Percentiles rank a stretch among this genome's conserved stretches.
Evolutionary conservation across 2,329 filamentous ascomycete genomes (phyloP).

Genomic region (Colletotrichum australisinense): DNA sequence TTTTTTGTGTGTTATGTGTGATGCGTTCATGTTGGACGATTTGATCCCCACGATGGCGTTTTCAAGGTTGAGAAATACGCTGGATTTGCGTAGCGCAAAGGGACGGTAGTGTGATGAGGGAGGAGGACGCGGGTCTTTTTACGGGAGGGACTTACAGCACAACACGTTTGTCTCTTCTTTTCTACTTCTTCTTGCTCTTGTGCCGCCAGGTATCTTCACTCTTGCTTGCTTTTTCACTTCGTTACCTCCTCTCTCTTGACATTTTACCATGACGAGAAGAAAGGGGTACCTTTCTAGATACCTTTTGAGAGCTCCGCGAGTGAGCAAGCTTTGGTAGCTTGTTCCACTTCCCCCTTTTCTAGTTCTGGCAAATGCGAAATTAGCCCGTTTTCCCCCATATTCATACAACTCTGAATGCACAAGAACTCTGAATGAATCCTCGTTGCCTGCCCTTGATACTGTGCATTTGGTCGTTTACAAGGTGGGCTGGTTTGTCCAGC

Average conservation of each 20-base stretch:
- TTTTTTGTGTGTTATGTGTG: slow-evolving; percentile 2
- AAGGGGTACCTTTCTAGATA: background rate
- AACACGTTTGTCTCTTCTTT: background rate
- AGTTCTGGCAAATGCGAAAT: background rate
- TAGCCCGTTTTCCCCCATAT: background rate
- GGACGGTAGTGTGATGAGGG: background rate
- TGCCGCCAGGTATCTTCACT: background rate
- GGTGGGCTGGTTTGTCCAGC: background rate
- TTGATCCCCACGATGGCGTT: background rate
- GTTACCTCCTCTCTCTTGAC: background rate
- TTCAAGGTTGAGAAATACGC: background rate
- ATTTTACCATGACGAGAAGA: background rate
- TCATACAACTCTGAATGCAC: too few species aligned
- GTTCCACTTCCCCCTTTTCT: background rate
- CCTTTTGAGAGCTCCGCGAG: slow-evolving; percentile 13
- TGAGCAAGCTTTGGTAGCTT: background rate
- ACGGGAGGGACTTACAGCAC: slow-evolving; percentile 16
- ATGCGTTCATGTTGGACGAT: slow-evolving; percentile 8
- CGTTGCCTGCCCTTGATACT: background rate
- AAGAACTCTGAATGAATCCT: background rate
- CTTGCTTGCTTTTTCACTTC: slow-evolving; percentile 1
- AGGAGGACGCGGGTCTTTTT: background rate
- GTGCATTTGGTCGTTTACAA: too few species aligned
- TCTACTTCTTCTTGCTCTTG: background rate
- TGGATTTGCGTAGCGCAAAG: background rate